Percentiles rank a stretch among this genome's conserved stretches.
Evolutionary conservation across 2,329 filamentous ascomycete genomes (phyloP).

Genomic region (Fusarium sp.): DNA sequence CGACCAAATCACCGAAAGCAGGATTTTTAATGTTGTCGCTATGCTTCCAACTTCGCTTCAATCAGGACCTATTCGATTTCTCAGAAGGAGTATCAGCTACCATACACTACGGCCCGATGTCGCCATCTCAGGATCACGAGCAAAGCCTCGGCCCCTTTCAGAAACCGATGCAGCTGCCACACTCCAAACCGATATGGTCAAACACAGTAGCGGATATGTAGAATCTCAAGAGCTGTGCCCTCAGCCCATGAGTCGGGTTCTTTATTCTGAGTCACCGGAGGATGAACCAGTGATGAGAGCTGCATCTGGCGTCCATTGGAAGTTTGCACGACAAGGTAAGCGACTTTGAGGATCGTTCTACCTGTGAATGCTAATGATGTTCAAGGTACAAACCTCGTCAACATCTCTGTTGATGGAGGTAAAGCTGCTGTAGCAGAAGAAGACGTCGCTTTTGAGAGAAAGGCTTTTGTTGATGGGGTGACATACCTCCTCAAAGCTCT

Average conservation of each 20-base stretch:
- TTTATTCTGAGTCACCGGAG: conserved; percentile 42
- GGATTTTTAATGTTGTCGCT: conserved; percentile 63
- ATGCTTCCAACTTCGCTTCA: conserved; percentile 66
- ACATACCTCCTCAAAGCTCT: conserved; percentile 74
- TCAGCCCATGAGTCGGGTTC: conserved; percentile 43
- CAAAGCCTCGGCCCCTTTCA: conserved; percentile 38
- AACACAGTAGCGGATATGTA: conserved; percentile 15
- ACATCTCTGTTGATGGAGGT: conserved; percentile 46
- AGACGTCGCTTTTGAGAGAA: conserved; percentile 59
- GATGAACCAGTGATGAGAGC: conserved; percentile 42
- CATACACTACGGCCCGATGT: conserved; percentile 40
- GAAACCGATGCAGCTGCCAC: conserved; percentile 33
- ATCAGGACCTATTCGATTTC: conserved; percentile 62
- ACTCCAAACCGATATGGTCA: conserved; percentile 26
- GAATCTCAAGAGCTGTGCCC: conserved; percentile 16
- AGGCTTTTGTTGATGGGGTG: conserved; percentile 72
- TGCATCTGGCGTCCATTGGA: conserved; percentile 51
- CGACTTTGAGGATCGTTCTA: background rate
- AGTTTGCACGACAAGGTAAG: conserved; percentile 51
- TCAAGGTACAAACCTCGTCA: conserved; percentile 46
- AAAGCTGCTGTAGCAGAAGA: conserved; percentile 42
- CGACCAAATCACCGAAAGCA: conserved; percentile 50
- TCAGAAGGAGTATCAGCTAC: conserved; percentile 57
- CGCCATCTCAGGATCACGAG: conserved; percentile 20
- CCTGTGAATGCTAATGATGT: conserved; percentile 6